Evolutionary conservation across 2,329 filamentous ascomycete genomes (phyloP).

Genomic region (Alternaria sp.): DNA sequence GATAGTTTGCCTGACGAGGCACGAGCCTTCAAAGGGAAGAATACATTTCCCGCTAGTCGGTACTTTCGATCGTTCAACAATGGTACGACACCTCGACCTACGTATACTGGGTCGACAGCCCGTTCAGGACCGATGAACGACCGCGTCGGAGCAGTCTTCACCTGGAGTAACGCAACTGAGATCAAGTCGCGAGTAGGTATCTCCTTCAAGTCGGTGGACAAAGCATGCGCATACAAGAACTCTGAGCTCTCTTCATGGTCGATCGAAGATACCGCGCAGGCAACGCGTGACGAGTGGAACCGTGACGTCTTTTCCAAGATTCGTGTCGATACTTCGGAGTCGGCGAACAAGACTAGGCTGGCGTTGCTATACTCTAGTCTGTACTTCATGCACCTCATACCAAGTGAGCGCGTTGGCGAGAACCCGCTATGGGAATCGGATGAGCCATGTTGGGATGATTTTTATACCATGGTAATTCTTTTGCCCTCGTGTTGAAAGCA

Average conservation of each 20-base stretch:
- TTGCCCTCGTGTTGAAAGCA: too few species aligned
- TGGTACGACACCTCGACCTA: conserved; percentile 39
- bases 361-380: conserved; percentile 46
- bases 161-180: conserved; percentile 51
- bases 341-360: conserved; percentile 43
- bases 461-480: conserved; percentile 65
- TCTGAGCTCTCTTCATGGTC: conserved; percentile 56
- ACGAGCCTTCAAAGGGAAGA: conserved; percentile 44
- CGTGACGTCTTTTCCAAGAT: conserved; percentile 67
- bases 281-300: conserved; percentile 58
- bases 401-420: conserved; percentile 61
- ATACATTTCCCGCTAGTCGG: conserved; percentile 49
- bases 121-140: conserved; percentile 47
- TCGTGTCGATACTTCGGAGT: conserved; percentile 36
- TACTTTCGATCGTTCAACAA: conserved; percentile 46
- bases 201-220: conserved; percentile 55
- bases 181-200: conserved; percentile 62
- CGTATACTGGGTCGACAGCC: conserved; percentile 36
- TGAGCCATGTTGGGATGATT: conserved; percentile 74
- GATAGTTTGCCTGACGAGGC: conserved; percentile 34
- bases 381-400: conserved; percentile 50
- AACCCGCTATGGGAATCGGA: conserved; percentile 72
- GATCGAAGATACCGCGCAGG: conserved; percentile 51
- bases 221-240: conserved; percentile 60
- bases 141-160: conserved; percentile 62